phyloP scores from a whole-genome alignment of 1,139 yeast species.

The Candida pseudocylindracea region DNA sequence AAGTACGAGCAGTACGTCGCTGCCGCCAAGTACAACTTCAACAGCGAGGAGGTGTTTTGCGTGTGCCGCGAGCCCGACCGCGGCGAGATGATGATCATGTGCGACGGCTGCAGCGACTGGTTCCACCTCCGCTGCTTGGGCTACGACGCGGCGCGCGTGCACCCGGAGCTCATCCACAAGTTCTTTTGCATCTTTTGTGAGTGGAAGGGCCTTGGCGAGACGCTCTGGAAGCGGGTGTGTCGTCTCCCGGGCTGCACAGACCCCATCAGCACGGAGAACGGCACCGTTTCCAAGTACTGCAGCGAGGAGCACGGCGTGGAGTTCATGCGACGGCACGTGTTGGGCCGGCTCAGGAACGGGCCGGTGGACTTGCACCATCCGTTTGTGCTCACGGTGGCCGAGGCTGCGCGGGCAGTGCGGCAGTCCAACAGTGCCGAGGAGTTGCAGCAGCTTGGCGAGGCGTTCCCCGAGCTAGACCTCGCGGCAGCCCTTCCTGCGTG shows the following conservation, averaged over 20 bases:
- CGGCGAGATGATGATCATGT: constrained; percentile 65
- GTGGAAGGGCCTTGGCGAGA: constrained; percentile 17
- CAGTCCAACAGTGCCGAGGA: too few species aligned
- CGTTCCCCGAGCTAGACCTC: too few species aligned
- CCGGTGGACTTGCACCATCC: too few species aligned
- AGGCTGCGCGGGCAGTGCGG: too few species aligned
- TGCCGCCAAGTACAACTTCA: constrained; percentile 21
- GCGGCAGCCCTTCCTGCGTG: too few species aligned
- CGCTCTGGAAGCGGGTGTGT: constrained; percentile 63
- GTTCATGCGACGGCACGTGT: constrained; percentile 15
- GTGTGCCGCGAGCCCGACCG: constrained; percentile 71
- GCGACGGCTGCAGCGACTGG: constrained; percentile 96
- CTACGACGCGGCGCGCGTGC: constrained; percentile 17
- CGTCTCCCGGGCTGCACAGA: constrained; percentile 33
- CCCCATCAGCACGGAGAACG: constrained; percentile 19
- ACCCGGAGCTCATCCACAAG: constrained; percentile 33
- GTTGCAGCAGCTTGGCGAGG: too few species aligned
- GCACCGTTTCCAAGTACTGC: constrained; percentile 43
- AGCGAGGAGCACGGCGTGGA: constrained; percentile 43
- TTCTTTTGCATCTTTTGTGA: constrained; percentile 64
- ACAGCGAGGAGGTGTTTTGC: constrained; percentile 52
- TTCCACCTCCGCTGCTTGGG: constrained; percentile 67
- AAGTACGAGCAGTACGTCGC: constrained; percentile 19
- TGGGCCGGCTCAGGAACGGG: too few species aligned
- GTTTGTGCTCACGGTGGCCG: too few species aligned